A percentile compares a stretch with the other conserved stretches of the same genome.
Evolutionary conservation across 83 land plant species (phyloP).

Genomic region (Diphasiastrum complanatum): DNA sequence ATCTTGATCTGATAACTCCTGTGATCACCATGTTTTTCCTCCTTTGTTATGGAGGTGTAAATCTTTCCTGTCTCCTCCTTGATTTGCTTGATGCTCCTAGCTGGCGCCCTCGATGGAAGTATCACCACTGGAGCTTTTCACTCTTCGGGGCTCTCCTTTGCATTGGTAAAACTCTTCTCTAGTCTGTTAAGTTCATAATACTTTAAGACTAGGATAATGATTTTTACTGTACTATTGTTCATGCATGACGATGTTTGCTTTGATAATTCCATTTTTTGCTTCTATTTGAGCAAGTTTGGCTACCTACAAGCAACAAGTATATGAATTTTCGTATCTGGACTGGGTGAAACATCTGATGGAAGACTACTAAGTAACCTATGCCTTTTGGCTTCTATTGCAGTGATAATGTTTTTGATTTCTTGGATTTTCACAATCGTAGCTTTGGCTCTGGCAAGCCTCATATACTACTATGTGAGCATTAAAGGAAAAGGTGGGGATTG

Average conservation of each 20-base stretch:
- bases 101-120: constrained; percentile 19
- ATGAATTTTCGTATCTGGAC: no score
- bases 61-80: constrained; percentile 9
- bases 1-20: constrained; percentile 12
- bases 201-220: no score
- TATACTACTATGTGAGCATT: constrained; percentile 10
- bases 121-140: constrained; percentile 14
- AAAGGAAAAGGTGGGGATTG: constrained; percentile 15
- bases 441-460: constrained; percentile 3
- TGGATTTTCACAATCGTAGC: constrained; percentile 12
- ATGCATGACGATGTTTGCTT: no score
- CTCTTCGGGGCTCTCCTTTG: constrained; percentile 10
- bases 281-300: background rate
- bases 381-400: background rate
- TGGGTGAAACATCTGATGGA: no score
- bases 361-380: no score
- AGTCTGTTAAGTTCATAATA: no score
- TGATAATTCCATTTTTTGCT: no score
- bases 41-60: constrained; percentile 11
- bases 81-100: constrained; percentile 18
- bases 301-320: background rate
- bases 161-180: constrained; percentile 9
- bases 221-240: no score
- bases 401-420: constrained; percentile 14
- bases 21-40: constrained; percentile 14